Base-by-base conservation (phyloP, 768 basidiomycete species). In the Suillus decipiens region DNA sequence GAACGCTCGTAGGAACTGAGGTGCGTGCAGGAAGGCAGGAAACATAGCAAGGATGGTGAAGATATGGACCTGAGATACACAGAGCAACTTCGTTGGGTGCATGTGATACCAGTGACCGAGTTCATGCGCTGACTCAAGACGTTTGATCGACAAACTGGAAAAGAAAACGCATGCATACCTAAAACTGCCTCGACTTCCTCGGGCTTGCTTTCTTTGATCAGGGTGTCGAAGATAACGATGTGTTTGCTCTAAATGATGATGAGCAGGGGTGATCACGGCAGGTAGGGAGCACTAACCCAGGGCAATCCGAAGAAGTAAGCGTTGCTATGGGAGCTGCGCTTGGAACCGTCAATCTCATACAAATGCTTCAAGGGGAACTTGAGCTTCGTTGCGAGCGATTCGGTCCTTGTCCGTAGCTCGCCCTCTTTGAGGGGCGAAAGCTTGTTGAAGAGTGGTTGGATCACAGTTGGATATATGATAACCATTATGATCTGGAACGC, bases 291-390 rank as follows among this genome's bases (percentile, higher is more conserved):
- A 78, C 81, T 47, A 57, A 93, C 93, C 90, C 95, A 96, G 1
- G 96, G 96, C 14, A 98, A 84, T 63, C 96, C 96, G 67, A 95
- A 98, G 82, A 98, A 98, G 79, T 97, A 99, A n/a, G 96, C 96
- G 68, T 98, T 98, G 68, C 89, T 92, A 77, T 99, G 96, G 2
- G 93, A 90, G 76, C 90, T 93, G 55, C 96, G 87, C 80, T 97
- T 97, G 41, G 92, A 95, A 34, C 97, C 97, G 72, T 99, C 96
- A 68, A 99, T 98, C 74, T 97, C 95, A 74, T 96, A 99, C 59
- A 99, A 75, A 75, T 96, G 90, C 71, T 90, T 97, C 62, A 98
- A 79, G 0, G 97, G 96, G 84, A 99, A 99, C 63, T 89, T 87
- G 69, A 99, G 89, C 70, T 88, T 89, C 45, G 78, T 69, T 0